Base-by-base conservation (phyloP, 1,284 basidiomycete species). In the Polyporus tsugae region DNA sequence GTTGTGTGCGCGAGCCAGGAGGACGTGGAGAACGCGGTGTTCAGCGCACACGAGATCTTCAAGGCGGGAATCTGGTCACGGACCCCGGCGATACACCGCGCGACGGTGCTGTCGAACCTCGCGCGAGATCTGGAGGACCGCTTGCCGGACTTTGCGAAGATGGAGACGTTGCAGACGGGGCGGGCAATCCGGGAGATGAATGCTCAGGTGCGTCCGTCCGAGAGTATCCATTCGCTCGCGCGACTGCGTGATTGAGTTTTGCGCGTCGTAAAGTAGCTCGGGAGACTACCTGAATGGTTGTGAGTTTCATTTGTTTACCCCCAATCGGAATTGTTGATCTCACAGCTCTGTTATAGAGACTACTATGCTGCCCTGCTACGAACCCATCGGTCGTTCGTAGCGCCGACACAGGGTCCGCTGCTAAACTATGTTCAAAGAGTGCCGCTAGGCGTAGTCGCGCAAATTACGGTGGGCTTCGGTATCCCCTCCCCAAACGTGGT, bases 361-460 rank as follows among this genome's bases (percentile, higher is more conserved):
- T 95, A 95, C 74, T 95, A 88, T 75, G 87, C 91, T 52, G 90
- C 93, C 0, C 76, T 95, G 6, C 77, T 94, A 44, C 83, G 93
- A 44, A 94, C 92, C 5, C 84, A 87, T 49, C 86, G 89, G 75
- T 88, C 85, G 4, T 89, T 87, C 69, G 84, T 94, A 15, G 87
- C 91, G n/a, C 94, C 93, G 2, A 91, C 92, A 0, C 90, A 93
- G 73, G 94, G 94, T 0, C 87, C 87, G 65, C 76, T 95, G 41
- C 79, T 95, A 49, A 95, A 95, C 74, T 91, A 93, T 77, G 89
- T 95, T 7, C 87, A 89, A 63, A 85, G 94, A 33, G 83, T 94
- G 6, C 94, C 94, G 0, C 83, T 95, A 0, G 94, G 94, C 33
- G 93, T 95, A 17, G 92, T 94, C 44, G 92, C 91, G 0, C 94